Evolutionary conservation across 805 yeast genomes (phyloP).

Genomic region (Pichia kluyveri): DNA sequence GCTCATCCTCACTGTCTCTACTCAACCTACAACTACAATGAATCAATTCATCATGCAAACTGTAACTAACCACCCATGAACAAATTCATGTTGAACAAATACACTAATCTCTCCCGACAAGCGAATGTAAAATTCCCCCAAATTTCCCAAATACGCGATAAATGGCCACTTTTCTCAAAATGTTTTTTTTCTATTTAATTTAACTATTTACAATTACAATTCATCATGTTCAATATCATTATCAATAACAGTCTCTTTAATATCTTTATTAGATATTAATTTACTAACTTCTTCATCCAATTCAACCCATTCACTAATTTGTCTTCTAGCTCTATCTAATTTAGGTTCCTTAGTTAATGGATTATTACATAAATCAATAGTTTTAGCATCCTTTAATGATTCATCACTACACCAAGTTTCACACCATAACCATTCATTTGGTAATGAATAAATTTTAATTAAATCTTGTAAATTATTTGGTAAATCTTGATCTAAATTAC

Average conservation of each 20-base stretch:
- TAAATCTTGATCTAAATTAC: conserved; percentile 85
- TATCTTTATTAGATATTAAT: conserved; percentile 8
- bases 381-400: conserved; percentile 52
- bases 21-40: no score
- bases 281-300: conserved; percentile 49
- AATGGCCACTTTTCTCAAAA: background rate
- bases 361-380: conserved; percentile 78
- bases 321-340: conserved; percentile 63
- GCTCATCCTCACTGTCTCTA: no score
- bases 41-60: no score
- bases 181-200: background rate
- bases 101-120: no score
- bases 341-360: conserved; percentile 78
- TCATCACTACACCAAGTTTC: conserved; percentile 85
- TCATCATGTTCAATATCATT: conserved; percentile 7
- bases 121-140: no score
- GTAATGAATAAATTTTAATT: conserved; percentile 62
- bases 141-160: background rate
- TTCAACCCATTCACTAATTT: conserved; percentile 66
- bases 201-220: background rate
- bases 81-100: no score
- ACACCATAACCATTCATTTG: conserved; percentile 88
- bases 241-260: background rate
- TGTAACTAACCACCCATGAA: no score
- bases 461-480: conserved; percentile 76